Evolutionary conservation across 1,139 yeast genomes (phyloP).

Genomic region (Barnettozyma hawaiiensis): DNA sequence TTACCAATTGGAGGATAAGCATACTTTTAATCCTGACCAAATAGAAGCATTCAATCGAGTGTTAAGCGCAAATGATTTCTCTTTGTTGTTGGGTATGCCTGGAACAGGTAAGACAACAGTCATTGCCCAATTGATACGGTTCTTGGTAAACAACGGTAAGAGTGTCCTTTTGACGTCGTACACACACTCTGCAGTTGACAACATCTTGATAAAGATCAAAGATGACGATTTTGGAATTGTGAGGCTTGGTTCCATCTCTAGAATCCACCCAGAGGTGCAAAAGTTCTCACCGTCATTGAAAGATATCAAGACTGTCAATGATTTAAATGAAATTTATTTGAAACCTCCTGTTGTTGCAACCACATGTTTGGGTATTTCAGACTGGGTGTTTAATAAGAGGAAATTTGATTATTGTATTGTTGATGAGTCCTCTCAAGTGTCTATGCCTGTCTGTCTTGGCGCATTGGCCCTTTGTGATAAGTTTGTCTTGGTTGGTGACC

Average conservation of each 20-base stretch:
- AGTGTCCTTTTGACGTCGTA: slow-evolving; percentile 76
- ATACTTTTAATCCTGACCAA: slow-evolving; percentile 62
- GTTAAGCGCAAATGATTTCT: slow-evolving; percentile 63
- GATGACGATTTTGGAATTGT: slow-evolving; percentile 45
- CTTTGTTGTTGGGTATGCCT: slow-evolving; percentile 92
- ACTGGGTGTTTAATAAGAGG: slow-evolving; percentile 46
- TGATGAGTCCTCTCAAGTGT: slow-evolving; percentile 95
- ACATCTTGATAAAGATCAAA: slow-evolving; percentile 68
- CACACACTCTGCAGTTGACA: slow-evolving; percentile 96
- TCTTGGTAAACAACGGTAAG: slow-evolving; percentile 54
- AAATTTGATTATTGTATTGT: slow-evolving; percentile 87
- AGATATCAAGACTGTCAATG: slow-evolving; percentile 38
- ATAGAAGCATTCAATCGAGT: slow-evolving; percentile 59
- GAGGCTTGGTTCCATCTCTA: slow-evolving; percentile 50
- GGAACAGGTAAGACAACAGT: slow-evolving; percentile 98
- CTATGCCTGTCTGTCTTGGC: slow-evolving; percentile 86
- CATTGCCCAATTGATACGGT: slow-evolving; percentile 66
- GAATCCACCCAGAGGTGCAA: slow-evolving; percentile 59
- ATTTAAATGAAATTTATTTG: slow-evolving; percentile 42
- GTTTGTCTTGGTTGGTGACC: slow-evolving; percentile 92
- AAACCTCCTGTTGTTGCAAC: slow-evolving; percentile 76
- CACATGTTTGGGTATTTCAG: slow-evolving; percentile 77
- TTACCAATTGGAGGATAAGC: slow-evolving; percentile 20
- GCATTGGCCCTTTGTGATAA: slow-evolving; percentile 73
- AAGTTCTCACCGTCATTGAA: slow-evolving; percentile 45